Evolutionary conservation across 768 basidiomycete genomes (phyloP).

Genomic region (Suillus variegatus): DNA sequence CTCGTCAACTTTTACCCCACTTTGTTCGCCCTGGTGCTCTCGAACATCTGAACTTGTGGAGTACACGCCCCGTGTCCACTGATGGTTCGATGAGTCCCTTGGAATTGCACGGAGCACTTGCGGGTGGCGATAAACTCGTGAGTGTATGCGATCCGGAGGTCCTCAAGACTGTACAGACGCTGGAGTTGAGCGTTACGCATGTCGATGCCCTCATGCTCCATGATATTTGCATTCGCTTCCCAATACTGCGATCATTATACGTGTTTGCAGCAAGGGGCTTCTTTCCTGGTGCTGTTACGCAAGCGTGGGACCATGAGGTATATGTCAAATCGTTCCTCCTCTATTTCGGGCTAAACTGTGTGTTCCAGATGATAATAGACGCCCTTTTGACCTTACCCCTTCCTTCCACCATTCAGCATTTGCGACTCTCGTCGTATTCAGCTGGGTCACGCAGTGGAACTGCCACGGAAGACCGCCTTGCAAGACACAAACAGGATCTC

Average conservation of each 20-base stretch:
- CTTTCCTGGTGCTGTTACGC: not conserved
- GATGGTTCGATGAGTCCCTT: not conserved
- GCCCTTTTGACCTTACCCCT: not conserved
- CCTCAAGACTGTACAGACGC: not conserved
- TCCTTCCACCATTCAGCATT: conserved; percentile 8
- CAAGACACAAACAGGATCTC: not conserved
- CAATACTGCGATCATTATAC: conserved; percentile 5
- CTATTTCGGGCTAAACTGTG: not conserved
- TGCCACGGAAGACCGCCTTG: not conserved
- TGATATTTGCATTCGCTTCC: conserved; percentile 6
- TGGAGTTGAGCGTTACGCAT: conserved; percentile 6
- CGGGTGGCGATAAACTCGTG: not conserved
- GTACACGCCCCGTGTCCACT: not conserved
- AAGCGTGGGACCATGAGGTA: conserved; percentile 6
- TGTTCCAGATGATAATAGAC: conserved; percentile 6
- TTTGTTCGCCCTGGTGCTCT: conserved; percentile 9
- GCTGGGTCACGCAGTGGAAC: not conserved
- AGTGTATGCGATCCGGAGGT: not conserved
- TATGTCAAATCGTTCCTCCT: not conserved
- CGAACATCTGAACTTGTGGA: conserved; percentile 6
- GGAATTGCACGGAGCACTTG: conserved; percentile 2
- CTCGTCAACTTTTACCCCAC: conserved; percentile 7
- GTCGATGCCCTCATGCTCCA: conserved; percentile 5
- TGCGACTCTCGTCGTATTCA: not conserved
- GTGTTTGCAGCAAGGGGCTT: not conserved